These are phyloP conservation scores for Penicillium turbatum DNA, from an alignment of 495 filamentous ascomycete genomes.

Conservation along the genomic window DNA sequence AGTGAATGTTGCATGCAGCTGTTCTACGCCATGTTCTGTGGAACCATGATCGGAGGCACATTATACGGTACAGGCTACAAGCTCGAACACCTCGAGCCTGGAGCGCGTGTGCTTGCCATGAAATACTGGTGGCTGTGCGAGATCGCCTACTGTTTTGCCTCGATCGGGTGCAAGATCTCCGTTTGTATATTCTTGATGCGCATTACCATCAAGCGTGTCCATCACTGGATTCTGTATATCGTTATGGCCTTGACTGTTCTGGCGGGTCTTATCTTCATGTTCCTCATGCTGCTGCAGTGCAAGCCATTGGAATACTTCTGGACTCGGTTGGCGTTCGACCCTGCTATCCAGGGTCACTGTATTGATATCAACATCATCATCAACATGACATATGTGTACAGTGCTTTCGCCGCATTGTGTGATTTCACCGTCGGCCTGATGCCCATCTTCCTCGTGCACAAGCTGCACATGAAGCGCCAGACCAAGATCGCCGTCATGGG, in stretches of 20 bases:
- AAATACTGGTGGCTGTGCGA: constrained; percentile 45
- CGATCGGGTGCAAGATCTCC: constrained; percentile 41
- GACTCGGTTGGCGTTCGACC: constrained; percentile 28
- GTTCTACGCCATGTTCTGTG: constrained; percentile 37
- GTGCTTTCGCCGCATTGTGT: constrained; percentile 35
- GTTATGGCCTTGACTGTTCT: constrained; percentile 37
- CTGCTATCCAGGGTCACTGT: constrained; percentile 32
- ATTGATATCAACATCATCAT: constrained; percentile 35
- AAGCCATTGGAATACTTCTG: constrained; percentile 41
- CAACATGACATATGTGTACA: constrained; percentile 42
- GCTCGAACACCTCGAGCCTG: constrained; percentile 22
- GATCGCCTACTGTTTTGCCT: constrained; percentile 41
- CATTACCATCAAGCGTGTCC: constrained; percentile 34
- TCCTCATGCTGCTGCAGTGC: constrained; percentile 43
- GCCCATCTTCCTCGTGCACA: constrained; percentile 35
- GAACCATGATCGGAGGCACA: constrained; percentile 39
- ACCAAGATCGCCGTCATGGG: constrained; percentile 38
- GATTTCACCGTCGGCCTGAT: constrained; percentile 43
- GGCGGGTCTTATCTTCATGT: constrained; percentile 36
- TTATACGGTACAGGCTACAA: constrained; percentile 35
- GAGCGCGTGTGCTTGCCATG: constrained; percentile 32
- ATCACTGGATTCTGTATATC: constrained; percentile 36
- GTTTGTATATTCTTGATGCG: constrained; percentile 46
- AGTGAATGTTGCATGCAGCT: constrained; percentile 15
- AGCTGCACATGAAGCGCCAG: constrained; percentile 35